Evolutionary conservation across 2,329 filamentous ascomycete genomes (phyloP).

Genomic region (Pezicula rhizophila): DNA sequence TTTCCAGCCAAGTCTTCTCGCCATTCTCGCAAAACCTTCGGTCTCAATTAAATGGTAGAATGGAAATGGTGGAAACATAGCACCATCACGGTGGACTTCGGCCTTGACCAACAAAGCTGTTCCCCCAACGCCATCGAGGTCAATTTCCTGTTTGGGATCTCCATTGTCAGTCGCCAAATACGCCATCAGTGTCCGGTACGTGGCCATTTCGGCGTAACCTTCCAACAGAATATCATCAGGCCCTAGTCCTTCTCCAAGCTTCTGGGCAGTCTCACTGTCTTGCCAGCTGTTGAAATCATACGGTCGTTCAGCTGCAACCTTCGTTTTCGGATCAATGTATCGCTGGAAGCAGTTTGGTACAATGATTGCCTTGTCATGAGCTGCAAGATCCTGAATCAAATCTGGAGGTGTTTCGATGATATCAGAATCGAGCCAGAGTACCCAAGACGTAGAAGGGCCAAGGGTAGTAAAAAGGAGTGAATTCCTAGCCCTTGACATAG

Average conservation of each 20-base stretch:
- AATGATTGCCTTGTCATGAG: conserved; percentile 83
- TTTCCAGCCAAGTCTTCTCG: conserved; percentile 77
- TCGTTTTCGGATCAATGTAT: conserved; percentile 64
- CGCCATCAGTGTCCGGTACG: conserved; percentile 87
- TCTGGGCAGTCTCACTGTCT: conserved; percentile 74
- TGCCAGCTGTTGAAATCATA: conserved; percentile 99
- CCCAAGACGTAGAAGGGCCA: conserved; percentile 87
- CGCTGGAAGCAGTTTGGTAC: conserved; percentile 94
- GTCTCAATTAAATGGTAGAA: conserved; percentile 98
- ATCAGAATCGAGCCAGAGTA: conserved; percentile 91
- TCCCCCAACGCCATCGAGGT: conserved; percentile 88
- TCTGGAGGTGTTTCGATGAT: conserved; percentile 80
- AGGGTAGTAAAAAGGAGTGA: conserved; percentile 92
- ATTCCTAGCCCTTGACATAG: conserved; percentile 92
- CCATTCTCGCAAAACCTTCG: conserved; percentile 98
- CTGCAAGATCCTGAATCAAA: conserved; percentile 86
- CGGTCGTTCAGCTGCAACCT: conserved; percentile 67
- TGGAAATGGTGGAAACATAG: conserved; percentile 95
- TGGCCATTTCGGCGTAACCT: conserved; percentile 88
- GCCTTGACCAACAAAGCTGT: conserved; percentile 91
- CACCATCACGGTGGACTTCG: conserved; percentile 92
- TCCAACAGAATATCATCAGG: conserved; percentile 90
- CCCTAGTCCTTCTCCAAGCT: conserved; percentile 73
- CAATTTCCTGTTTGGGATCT: conserved; percentile 57
- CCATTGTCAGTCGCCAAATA: conserved; percentile 60